Conservation (phyloP, 208 protist genomes). For the Angomonas ambiguus region DNA sequence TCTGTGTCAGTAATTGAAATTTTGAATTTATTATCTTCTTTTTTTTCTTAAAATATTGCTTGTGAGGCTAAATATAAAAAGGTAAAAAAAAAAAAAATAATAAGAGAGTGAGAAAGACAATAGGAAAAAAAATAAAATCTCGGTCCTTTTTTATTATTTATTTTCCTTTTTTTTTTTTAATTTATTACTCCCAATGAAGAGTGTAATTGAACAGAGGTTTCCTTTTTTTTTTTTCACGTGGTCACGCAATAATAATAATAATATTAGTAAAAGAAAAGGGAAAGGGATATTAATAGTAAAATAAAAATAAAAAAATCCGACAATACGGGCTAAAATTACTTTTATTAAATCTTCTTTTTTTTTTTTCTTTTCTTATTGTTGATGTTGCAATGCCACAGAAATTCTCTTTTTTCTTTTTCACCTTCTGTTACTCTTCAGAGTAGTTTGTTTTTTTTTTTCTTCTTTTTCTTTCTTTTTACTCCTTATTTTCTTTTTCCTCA, state of each 20-base stretch:
- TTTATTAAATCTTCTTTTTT: too few relatives aligned
- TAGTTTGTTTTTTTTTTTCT: slow-evolving; percentile 8
- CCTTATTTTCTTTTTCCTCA: slow-evolving; percentile 11
- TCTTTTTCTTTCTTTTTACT: slow-evolving; percentile 13
- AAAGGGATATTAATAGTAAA: too few relatives aligned
- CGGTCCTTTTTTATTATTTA: background rate
- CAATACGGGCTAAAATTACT: too few relatives aligned
- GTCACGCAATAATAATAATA: background rate
- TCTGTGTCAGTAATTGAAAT: background rate
- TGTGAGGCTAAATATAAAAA: too few relatives aligned
- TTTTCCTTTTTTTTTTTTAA: slow-evolving; percentile 1
- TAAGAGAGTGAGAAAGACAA: too few relatives aligned
- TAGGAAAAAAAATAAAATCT: slow-evolving; percentile 1
- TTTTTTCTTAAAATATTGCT: too few relatives aligned
- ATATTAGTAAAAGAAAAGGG: too few relatives aligned
- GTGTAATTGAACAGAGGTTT: background rate
- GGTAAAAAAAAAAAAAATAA: slow-evolving; percentile 2
- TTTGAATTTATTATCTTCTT: background rate
- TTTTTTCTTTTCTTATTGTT: too few relatives aligned
- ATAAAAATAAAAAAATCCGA: too few relatives aligned
- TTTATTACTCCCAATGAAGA: background rate
- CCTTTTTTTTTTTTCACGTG: background rate
- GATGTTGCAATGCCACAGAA: too few relatives aligned
- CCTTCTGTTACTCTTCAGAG: too few relatives aligned
- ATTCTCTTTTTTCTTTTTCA: too few relatives aligned